Base-by-base conservation (phyloP, 768 basidiomycete genomes). In the Tricholoma bakamatsutake region DNA sequence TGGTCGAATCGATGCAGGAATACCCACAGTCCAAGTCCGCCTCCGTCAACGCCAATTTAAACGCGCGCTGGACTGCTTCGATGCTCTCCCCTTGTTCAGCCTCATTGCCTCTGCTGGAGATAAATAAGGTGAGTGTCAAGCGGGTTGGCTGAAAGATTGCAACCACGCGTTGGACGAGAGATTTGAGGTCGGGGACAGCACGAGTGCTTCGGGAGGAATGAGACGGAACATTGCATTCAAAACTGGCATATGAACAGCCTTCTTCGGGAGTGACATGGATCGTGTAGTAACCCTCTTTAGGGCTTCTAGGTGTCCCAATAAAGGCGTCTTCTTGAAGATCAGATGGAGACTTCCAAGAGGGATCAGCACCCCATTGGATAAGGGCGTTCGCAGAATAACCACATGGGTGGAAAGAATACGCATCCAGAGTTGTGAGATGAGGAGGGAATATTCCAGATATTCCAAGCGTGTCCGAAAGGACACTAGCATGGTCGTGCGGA, bases 191-290 rank as follows among this genome's bases (percentile, higher is more conserved):
- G 27, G 92, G 93, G 40, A 90, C 64, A 15, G 58, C 52, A n/a
- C 49, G 56, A 13, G 49, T 57, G 47, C 62, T 60, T 34, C 52
- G 40, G 39, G 63, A 61, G 12, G 68, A 65, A 54, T 72, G 72
- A 13, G 74, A 69, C 27, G 92, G 92, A n/a, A 97, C 84, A 71
- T 99, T 99, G 75, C 93, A 96, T 73, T 99, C 97, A 75, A 99
- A 98, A 64, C 90, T 93, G 60, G 97, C 97, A 70, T 97, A 99
- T 46, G 94, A 97, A 90, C 93, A 98, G 54, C 91, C 96, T 64
- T 90, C 86, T 71, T 98, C 97, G 27, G 97, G 97, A 0, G 97
- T 99, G 57, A 98, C 96, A 68, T 99, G 97, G 54, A 99, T 96
- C 6, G 93, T 98, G 69, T 92, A 98, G 71, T 99, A 99, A 37